phyloP scores from a whole-genome alignment of 2,329 filamentous ascomycete genomes.

The Xylaria sp. region DNA sequence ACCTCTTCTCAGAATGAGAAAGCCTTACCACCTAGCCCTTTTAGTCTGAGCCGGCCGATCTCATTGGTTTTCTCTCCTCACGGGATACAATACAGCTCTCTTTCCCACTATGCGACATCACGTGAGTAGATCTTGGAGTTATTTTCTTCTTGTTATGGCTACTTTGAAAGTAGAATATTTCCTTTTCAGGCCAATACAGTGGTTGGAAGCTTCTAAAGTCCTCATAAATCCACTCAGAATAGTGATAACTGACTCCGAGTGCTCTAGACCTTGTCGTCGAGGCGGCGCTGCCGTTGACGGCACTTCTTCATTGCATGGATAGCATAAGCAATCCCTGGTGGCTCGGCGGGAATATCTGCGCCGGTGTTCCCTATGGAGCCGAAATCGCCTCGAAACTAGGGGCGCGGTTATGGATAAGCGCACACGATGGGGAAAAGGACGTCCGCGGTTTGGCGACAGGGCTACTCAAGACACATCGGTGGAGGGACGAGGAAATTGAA shows the following conservation, averaged over 20 bases:
- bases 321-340: constrained; percentile 69
- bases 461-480: constrained; percentile 61
- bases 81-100: constrained; percentile 64
- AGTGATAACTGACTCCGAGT: no score
- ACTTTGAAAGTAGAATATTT: no score
- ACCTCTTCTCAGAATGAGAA: constrained; percentile 37
- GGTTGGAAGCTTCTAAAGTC: no score
- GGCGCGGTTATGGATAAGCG: constrained; percentile 69
- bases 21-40: constrained; percentile 30
- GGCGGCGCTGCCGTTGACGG: constrained; percentile 70
- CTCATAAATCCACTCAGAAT: no score
- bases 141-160: no score
- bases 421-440: constrained; percentile 70
- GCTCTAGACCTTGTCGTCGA: constrained; percentile 67
- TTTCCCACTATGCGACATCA: constrained; percentile 66
- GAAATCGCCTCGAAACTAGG: constrained; percentile 65
- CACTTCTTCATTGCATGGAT: constrained; percentile 73
- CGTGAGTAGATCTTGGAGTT: no score
- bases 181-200: no score
- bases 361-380: constrained; percentile 66
- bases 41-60: constrained; percentile 55
- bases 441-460: constrained; percentile 63
- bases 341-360: constrained; percentile 68
- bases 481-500: constrained; percentile 59
- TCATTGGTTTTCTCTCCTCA: constrained; percentile 74